These are phyloP conservation scores for Fusarium ambrosium DNA, from an alignment of 2,329 filamentous ascomycete species.

Conservation along the genomic window DNA sequence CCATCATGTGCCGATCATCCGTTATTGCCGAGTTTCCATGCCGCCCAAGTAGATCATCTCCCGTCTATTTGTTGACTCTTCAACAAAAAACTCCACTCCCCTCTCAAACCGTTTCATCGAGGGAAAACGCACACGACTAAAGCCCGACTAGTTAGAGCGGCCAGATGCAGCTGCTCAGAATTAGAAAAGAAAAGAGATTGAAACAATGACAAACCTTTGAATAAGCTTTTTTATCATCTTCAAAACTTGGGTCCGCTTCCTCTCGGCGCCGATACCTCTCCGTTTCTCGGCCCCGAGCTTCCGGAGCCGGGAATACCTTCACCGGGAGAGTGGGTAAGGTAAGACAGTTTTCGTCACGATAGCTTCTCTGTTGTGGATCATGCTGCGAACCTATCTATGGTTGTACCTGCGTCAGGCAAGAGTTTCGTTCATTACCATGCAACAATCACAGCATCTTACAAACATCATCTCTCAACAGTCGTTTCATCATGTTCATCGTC, in stretches of 20 bases:
- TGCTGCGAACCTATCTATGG: not conserved
- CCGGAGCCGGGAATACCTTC: constrained; percentile 27
- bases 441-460: not conserved
- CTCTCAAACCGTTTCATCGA: not conserved
- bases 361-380: not conserved
- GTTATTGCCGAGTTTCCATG: constrained; percentile 29
- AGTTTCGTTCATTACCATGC: not conserved
- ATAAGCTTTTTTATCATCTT: not conserved
- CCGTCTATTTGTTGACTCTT: constrained; percentile 25
- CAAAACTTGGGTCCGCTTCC: not conserved
- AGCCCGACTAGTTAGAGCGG: not conserved
- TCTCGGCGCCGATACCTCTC: constrained; percentile 3
- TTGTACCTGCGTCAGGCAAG: not conserved
- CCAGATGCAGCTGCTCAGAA: not conserved
- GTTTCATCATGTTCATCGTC: not conserved
- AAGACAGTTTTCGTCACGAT: not conserved
- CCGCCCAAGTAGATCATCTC: constrained; percentile 20
- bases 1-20: constrained; percentile 40
- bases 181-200: not conserved
- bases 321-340: not conserved
- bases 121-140: not conserved
- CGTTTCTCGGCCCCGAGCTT: constrained; percentile 32
- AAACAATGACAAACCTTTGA: not conserved
- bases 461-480: no score
- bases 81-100: not conserved